These are phyloP conservation scores for Hygrophila difformis DNA, from an alignment of 257 asterid species.

Conservation along the genomic window DNA sequence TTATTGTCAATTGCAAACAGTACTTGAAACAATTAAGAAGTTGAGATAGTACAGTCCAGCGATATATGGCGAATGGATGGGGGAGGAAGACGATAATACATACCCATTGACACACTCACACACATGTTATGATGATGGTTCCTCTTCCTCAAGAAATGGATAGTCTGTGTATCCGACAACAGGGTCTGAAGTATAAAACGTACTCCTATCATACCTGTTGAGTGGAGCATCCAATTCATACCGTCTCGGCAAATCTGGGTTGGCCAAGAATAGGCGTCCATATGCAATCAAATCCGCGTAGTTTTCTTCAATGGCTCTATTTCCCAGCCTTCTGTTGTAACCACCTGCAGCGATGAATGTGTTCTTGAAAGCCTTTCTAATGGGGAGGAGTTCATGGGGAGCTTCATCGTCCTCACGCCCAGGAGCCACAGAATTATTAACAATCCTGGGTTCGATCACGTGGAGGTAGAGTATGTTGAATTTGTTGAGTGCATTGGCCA, in stretches of 20 bases:
- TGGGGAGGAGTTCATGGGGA: conserved; percentile 41
- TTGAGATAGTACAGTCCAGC: no score
- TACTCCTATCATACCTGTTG: conserved; percentile 40
- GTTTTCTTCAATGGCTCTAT: conserved; percentile 42
- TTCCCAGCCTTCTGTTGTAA: conserved; percentile 49
- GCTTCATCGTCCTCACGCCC: conserved; percentile 79
- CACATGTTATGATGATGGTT: no score
- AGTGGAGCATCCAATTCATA: conserved; percentile 40
- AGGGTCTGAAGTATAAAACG: conserved; percentile 62
- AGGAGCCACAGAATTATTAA: conserved; percentile 53
- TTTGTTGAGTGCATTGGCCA: conserved; percentile 17
- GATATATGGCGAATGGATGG: no score
- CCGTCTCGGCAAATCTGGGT: conserved; percentile 61
- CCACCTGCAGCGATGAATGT: conserved; percentile 66
- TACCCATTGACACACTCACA: no score
- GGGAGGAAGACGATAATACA: no score
- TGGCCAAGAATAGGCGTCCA: conserved; percentile 51
- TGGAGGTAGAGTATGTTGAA: conserved; percentile 32
- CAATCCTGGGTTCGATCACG: conserved; percentile 37
- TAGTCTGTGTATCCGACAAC: conserved; percentile 64
- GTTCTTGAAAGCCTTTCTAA: conserved; percentile 46
- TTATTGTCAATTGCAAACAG: no score
- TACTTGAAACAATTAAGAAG: no score
- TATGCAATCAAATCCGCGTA: conserved; percentile 62
- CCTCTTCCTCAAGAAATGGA: conserved; percentile 35